These are phyloP conservation scores for Penicillium waksmanii DNA, from an alignment of 495 filamentous ascomycete species.

Conservation along the genomic window DNA sequence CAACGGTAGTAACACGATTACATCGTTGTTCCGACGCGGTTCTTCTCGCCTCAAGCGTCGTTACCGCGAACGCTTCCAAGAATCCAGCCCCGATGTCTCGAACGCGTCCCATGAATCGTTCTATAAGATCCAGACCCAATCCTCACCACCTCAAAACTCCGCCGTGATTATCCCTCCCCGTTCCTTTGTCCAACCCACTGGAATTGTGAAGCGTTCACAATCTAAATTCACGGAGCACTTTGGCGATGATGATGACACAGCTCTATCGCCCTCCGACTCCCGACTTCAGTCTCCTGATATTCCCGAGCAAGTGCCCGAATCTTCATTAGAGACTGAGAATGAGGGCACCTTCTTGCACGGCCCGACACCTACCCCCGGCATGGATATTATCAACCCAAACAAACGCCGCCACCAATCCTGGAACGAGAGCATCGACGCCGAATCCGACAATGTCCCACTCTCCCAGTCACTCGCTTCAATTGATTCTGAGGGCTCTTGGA, in stretches of 20 bases:
- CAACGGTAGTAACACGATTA: constrained; percentile 49
- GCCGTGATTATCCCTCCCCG: constrained; percentile 42
- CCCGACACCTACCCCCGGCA: constrained; percentile 30
- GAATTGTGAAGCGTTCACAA: constrained; percentile 72
- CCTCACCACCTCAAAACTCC: constrained; percentile 37
- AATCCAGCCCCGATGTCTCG: constrained; percentile 64
- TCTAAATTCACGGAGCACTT: constrained; percentile 95
- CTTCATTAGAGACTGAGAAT: constrained; percentile 28
- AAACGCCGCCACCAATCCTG: constrained; percentile 40
- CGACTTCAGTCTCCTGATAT: constrained; percentile 67
- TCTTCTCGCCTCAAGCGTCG: constrained; percentile 60
- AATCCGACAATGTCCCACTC: constrained; percentile 48
- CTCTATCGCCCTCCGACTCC: constrained; percentile 80
- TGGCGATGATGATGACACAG: constrained; percentile 68
- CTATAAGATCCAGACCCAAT: constrained; percentile 48
- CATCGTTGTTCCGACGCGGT: constrained; percentile 74
- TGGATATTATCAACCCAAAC: constrained; percentile 33
- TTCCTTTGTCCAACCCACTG: constrained; percentile 47
- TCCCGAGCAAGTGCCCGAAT: constrained; percentile 38
- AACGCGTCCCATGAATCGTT: constrained; percentile 87
- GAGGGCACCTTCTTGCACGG: constrained; percentile 24
- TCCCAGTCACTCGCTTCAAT: constrained; percentile 82
- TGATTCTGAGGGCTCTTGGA: constrained; percentile 91
- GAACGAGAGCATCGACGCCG: constrained; percentile 40
- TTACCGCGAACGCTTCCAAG: constrained; percentile 58